Conservation (phyloP, 139 green algal genomes). For the Pseudopediastrum boryanum region DNA sequence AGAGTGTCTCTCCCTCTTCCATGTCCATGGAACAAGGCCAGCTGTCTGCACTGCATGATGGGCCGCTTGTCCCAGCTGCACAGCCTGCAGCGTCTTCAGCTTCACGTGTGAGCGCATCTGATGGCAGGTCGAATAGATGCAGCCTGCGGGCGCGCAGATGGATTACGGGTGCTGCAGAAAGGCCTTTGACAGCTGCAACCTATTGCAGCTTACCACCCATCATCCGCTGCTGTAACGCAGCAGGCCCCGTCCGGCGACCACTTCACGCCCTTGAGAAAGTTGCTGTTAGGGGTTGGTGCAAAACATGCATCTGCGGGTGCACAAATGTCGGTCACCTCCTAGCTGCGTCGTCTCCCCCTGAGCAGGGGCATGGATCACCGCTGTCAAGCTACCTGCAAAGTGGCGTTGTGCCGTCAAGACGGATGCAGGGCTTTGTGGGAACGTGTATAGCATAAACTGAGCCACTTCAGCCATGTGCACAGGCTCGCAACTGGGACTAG, state of each 20-base stretch:
- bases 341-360: too few relatives aligned
- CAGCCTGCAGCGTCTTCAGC: background rate
- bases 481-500: too few relatives aligned
- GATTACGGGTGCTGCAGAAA: background rate
- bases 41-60: background rate
- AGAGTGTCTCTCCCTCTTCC: conserved; percentile 73
- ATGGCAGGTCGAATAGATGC: conserved; percentile 74
- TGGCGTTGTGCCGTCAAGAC: too few relatives aligned
- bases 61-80: background rate
- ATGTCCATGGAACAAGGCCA: conserved; percentile 52
- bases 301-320: too few relatives aligned
- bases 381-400: too few relatives aligned
- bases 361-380: too few relatives aligned
- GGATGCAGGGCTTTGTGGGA: too few relatives aligned
- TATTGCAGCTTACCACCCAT: conserved; percentile 62
- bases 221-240: conserved; percentile 77
- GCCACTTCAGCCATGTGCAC: too few relatives aligned
- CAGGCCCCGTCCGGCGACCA: conserved; percentile 85
- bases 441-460: too few relatives aligned
- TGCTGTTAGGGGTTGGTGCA: conserved; percentile 56
- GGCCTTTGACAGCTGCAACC: background rate
- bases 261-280: conserved; percentile 82
- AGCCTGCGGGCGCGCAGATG: conserved; percentile 49
- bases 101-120: conserved; percentile 39
- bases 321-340: too few relatives aligned